These are phyloP conservation scores for Aspergillus heteromorphus DNA, from an alignment of 495 filamentous ascomycete species.

Conservation along the genomic window DNA sequence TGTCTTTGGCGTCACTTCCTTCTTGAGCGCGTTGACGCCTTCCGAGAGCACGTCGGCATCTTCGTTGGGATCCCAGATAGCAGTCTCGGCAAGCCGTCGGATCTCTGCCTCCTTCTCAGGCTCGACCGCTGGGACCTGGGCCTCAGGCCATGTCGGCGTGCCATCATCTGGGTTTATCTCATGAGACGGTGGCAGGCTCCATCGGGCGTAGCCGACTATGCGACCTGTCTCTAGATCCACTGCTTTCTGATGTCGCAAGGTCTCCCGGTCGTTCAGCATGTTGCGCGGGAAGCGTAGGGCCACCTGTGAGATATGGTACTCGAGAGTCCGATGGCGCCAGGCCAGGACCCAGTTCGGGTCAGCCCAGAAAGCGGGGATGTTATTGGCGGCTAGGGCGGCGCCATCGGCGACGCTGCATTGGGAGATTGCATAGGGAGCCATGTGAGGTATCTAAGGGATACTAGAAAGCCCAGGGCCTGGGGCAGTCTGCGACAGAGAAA, in stretches of 20 bases:
- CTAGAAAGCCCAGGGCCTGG: too few relatives aligned
- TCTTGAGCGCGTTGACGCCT: not conserved
- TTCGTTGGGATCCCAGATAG: constrained; percentile 14
- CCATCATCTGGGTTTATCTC: constrained; percentile 5
- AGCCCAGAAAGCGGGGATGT: constrained; percentile 26
- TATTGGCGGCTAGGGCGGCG: constrained; percentile 17
- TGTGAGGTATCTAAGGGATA: too few relatives aligned
- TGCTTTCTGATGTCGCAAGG: constrained; percentile 24
- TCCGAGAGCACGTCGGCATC: constrained; percentile 7
- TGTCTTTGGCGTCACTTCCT: constrained; percentile 11
- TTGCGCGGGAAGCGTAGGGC: constrained; percentile 17
- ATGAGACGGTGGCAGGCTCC: constrained; percentile 15
- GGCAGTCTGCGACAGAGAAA: too few relatives aligned
- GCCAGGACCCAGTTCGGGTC: constrained; percentile 19
- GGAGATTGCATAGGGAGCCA: too few relatives aligned
- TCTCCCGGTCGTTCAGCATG: constrained; percentile 15
- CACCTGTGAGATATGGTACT: constrained; percentile 17
- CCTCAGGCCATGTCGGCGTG: constrained; percentile 7
- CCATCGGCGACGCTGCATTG: constrained; percentile 17
- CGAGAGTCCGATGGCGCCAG: constrained; percentile 20
- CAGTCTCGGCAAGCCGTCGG: constrained; percentile 5
- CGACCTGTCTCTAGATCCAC: constrained; percentile 19
- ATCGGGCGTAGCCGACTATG: constrained; percentile 26
- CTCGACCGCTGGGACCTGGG: constrained; percentile 4
- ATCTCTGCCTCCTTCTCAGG: constrained; percentile 14